These are phyloP conservation scores for Nakataea oryzae DNA, from an alignment of 2,329 filamentous ascomycete species.

Conservation along the genomic window DNA sequence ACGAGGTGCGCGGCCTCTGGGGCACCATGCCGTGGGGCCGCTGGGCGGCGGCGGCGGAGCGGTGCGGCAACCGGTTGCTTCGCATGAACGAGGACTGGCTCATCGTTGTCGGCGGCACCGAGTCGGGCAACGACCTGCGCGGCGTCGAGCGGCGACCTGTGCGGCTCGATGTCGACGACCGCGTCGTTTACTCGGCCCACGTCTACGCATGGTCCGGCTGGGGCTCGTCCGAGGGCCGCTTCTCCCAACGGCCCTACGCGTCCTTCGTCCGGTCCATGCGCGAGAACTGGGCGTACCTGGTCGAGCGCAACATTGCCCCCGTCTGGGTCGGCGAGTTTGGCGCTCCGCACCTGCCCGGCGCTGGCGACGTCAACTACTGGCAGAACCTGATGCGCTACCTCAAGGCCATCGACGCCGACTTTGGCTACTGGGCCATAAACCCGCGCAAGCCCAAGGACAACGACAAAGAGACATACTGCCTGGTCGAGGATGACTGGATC, in stretches of 20 bases:
- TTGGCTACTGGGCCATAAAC: conserved; percentile 63
- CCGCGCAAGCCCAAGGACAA: conserved; percentile 51
- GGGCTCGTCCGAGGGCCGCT: conserved; percentile 50
- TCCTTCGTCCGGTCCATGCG: conserved; percentile 55
- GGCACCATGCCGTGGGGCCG: conserved; percentile 56
- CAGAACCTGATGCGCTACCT: conserved; percentile 49
- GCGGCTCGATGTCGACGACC: conserved; percentile 39
- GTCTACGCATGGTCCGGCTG: conserved; percentile 63
- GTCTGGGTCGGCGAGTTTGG: conserved; percentile 64
- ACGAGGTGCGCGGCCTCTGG: conserved; percentile 60
- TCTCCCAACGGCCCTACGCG: conserved; percentile 47
- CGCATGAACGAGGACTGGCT: conserved; percentile 52
- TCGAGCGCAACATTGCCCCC: conserved; percentile 43
- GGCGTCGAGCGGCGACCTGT: conserved; percentile 46
- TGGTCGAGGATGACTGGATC: conserved; percentile 54
- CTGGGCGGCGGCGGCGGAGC: conserved; percentile 55
- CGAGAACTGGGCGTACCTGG: conserved; percentile 55
- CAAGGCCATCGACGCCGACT: conserved; percentile 48
- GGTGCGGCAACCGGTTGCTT: conserved; percentile 50
- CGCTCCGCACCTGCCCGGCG: conserved; percentile 38
- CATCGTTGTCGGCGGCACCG: conserved; percentile 57
- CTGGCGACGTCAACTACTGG: conserved; percentile 56
- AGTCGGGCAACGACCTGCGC: conserved; percentile 54
- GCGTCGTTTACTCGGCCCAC: conserved; percentile 57
- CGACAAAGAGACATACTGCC: conserved; percentile 47